phyloP scores from a whole-genome alignment of 1,284 basidiomycete genomes.

The Trichosporon sp. region DNA sequence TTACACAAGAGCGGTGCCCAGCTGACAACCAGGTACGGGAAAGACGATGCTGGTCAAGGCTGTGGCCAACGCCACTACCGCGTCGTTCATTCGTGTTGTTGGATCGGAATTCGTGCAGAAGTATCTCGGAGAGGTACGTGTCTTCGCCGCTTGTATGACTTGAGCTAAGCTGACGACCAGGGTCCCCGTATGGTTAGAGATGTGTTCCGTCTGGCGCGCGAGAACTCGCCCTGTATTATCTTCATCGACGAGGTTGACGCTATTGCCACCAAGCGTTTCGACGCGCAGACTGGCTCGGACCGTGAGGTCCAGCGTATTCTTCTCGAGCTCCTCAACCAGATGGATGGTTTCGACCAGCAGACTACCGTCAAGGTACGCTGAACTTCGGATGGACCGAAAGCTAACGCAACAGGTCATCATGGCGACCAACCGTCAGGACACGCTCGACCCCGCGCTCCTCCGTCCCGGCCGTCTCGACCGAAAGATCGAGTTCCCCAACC shows the following conservation, averaged over 20 bases:
- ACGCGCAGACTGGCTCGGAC: conserved; percentile 98
- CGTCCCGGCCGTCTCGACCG: conserved; percentile 96
- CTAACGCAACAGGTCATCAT: conserved; percentile 77
- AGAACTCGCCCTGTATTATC: conserved; percentile 97
- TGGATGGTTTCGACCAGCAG: conserved; percentile 99
- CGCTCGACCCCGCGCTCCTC: conserved; percentile 91
- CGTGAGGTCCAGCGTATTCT: conserved; percentile 98
- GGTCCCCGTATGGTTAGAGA: conserved; percentile 99
- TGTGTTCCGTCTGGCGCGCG: conserved; percentile 94
- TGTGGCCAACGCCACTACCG: conserved; percentile 95
- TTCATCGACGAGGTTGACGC: conserved; percentile 99
- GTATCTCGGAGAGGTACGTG: conserved; percentile 81
- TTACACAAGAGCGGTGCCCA: too few species aligned
- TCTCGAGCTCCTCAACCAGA: conserved; percentile 97
- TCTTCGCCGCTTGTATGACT: too few species aligned
- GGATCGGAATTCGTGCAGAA: conserved; percentile 99
- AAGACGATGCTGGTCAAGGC: conserved; percentile 99
- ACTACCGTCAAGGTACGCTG: conserved; percentile 89
- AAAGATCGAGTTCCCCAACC: conserved; percentile 98
- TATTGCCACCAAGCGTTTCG: conserved; percentile 99
- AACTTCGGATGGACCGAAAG: background rate
- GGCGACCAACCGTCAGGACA: conserved; percentile 96
- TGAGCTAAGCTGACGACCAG: conserved; percentile 37
- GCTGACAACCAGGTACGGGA: conserved; percentile 73
- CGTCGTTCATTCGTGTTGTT: conserved; percentile 96